Percentiles rank a stretch among this genome's conserved stretches.
These are phyloP conservation scores for Alternaria panax DNA, from an alignment of 2,329 filamentous ascomycete genomes.

Conservation along the genomic window DNA sequence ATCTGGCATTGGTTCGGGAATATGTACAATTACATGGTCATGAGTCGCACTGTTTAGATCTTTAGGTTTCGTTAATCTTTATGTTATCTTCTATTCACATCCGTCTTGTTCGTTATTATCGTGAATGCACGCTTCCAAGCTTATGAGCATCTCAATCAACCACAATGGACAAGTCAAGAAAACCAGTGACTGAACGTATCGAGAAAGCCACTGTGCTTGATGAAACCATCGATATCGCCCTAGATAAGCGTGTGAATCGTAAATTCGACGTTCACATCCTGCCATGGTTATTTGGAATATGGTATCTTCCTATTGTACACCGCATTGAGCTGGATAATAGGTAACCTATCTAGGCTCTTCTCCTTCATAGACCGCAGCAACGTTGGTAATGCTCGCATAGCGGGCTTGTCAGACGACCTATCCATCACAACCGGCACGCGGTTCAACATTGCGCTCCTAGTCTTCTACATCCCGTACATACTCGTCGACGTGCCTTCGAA, in stretches of 20 bases:
- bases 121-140: not conserved
- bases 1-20: not conserved
- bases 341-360: slow-evolving; percentile 39
- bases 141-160: not conserved
- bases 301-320: slow-evolving; percentile 24
- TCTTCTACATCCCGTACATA: slow-evolving; percentile 57
- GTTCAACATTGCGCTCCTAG: slow-evolving; percentile 54
- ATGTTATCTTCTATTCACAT: not conserved
- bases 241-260: slow-evolving; percentile 49
- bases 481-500: slow-evolving; percentile 53
- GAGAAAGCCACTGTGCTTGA: slow-evolving; percentile 5
- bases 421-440: slow-evolving; percentile 47
- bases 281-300: slow-evolving; percentile 57
- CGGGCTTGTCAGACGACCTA: slow-evolving; percentile 52
- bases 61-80: not conserved
- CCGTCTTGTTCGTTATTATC: not conserved
- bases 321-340: not conserved
- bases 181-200: not conserved
- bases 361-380: slow-evolving; percentile 57
- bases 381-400: slow-evolving; percentile 55
- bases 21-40: not conserved
- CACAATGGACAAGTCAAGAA: slow-evolving; percentile 3
- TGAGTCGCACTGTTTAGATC: not conserved
- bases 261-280: slow-evolving; percentile 55
- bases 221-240: slow-evolving; percentile 7